A percentile compares a stretch with the other conserved stretches of the same genome.
Evolutionary conservation across 257 asterid species (phyloP).

Genomic region (Phtheirospermum japonicum): DNA sequence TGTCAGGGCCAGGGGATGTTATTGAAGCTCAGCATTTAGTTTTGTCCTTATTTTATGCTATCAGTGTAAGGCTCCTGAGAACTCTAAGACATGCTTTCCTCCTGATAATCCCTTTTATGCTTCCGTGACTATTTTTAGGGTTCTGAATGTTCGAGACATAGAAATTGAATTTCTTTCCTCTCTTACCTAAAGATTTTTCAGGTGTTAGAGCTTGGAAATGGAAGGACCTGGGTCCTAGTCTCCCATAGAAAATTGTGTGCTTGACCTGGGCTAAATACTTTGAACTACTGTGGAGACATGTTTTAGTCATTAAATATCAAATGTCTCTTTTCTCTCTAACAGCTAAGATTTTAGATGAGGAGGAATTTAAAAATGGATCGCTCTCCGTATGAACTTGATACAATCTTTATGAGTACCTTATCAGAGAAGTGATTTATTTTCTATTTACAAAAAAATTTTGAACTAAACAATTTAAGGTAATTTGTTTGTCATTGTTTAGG

Average conservation of each 20-base stretch:
- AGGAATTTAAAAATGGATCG: conserved; percentile 11
- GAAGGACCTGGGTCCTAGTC: background rate
- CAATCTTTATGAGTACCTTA: background rate
- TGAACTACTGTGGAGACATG: conserved; percentile 8
- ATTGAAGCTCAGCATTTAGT: conserved; percentile 92
- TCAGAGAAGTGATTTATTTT: background rate
- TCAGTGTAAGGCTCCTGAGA: conserved; percentile 57
- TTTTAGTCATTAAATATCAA: conserved; percentile 15
- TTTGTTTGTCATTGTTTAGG: background rate
- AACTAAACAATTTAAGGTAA: background rate
- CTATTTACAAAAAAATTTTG: background rate
- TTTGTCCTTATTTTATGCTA: conserved; percentile 78
- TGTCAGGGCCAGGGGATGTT: conserved; percentile 83
- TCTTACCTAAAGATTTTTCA: background rate
- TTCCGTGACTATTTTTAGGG: background rate
- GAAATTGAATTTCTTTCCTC: background rate
- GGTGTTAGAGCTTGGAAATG: background rate
- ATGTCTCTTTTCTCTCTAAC: conserved; percentile 12
- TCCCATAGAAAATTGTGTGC: background rate
- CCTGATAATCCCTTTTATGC: conserved; percentile 19
- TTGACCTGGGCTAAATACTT: conserved; percentile 13
- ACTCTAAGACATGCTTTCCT: conserved; percentile 20
- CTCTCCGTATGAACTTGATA: background rate
- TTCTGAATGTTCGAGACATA: background rate
- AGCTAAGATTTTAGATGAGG: conserved; percentile 17